phyloP scores from a whole-genome alignment of 495 filamentous ascomycete species.

The Penicillium soppii region DNA sequence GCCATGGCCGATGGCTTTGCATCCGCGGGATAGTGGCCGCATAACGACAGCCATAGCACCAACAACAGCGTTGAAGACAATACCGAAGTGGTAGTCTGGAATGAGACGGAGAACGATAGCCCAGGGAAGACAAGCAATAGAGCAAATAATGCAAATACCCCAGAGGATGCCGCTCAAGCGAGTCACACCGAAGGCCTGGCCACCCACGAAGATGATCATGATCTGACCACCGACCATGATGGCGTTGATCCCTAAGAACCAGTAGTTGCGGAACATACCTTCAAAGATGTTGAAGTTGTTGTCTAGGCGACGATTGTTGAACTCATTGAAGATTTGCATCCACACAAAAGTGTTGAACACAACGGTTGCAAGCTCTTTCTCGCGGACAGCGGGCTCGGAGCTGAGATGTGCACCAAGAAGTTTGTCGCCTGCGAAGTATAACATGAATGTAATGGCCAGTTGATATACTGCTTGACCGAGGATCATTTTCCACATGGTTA shows the following conservation, averaged over 20 bases:
- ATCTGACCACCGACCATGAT: conserved; percentile 80
- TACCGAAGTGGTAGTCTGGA: conserved; percentile 55
- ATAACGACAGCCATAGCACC: conserved; percentile 22
- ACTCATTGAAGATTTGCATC: conserved; percentile 97
- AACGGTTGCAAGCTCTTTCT: conserved; percentile 62
- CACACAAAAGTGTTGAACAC: conserved; percentile 95
- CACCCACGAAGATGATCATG: conserved; percentile 77
- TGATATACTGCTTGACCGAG: conserved; percentile 83
- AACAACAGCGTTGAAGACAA: conserved; percentile 38
- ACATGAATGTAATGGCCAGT: conserved; percentile 70
- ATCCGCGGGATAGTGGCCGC: conserved; percentile 27
- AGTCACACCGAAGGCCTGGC: conserved; percentile 71
- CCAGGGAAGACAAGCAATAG: conserved; percentile 69
- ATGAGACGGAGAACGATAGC: conserved; percentile 69
- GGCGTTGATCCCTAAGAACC: conserved; percentile 78
- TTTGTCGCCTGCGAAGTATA: conserved; percentile 67
- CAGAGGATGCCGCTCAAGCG: conserved; percentile 66
- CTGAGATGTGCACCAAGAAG: conserved; percentile 56
- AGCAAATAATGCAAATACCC: conserved; percentile 72
- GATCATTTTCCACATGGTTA: conserved; percentile 97
- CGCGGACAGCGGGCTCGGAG: conserved; percentile 23
- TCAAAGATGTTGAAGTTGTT: conserved; percentile 91
- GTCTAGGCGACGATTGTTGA: conserved; percentile 88
- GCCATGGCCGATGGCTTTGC: conserved; percentile 16
- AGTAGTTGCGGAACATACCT: conserved; percentile 72